Evolutionary conservation across 306 rosid species (phyloP).

Genomic region (Pyrus bretschneideri): DNA sequence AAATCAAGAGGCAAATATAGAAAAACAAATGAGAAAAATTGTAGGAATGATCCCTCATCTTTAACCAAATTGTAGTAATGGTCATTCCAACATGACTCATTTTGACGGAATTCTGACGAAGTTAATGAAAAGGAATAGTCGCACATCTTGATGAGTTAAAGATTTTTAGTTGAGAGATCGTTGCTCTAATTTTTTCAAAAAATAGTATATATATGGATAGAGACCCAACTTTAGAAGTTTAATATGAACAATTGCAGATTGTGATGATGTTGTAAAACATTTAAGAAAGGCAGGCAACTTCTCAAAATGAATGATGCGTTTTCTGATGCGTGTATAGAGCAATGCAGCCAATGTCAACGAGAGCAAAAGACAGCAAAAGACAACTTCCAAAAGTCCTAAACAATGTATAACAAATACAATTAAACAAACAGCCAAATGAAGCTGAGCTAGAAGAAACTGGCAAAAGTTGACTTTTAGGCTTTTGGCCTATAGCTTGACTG

Average conservation of each 20-base stretch:
- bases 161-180: too few relatives aligned
- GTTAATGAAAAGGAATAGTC: too few relatives aligned
- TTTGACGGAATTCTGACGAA: too few relatives aligned
- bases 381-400: conserved; percentile 81
- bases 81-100: too few relatives aligned
- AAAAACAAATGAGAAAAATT: too few relatives aligned
- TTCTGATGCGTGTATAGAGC: conserved; percentile 47
- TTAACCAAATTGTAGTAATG: too few relatives aligned
- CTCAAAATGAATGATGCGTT: conserved; percentile 63
- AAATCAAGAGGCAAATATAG: too few relatives aligned
- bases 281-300: conserved; percentile 5
- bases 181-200: too few relatives aligned
- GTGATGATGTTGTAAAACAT: not conserved
- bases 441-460: not conserved
- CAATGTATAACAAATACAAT: not conserved
- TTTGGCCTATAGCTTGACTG: too few relatives aligned
- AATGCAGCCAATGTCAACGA: conserved; percentile 57
- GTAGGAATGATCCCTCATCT: too few relatives aligned
- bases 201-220: too few relatives aligned
- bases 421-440: not conserved
- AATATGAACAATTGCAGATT: not conserved
- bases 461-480: not conserved
- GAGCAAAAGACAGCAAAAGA: conserved; percentile 43
- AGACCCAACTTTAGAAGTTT: not conserved
- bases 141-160: too few relatives aligned